A percentile compares a stretch with the other conserved stretches of the same genome.
Evolutionary conservation across 805 yeast genomes (phyloP).

Genomic region (Suhomyces vadensis): DNA sequence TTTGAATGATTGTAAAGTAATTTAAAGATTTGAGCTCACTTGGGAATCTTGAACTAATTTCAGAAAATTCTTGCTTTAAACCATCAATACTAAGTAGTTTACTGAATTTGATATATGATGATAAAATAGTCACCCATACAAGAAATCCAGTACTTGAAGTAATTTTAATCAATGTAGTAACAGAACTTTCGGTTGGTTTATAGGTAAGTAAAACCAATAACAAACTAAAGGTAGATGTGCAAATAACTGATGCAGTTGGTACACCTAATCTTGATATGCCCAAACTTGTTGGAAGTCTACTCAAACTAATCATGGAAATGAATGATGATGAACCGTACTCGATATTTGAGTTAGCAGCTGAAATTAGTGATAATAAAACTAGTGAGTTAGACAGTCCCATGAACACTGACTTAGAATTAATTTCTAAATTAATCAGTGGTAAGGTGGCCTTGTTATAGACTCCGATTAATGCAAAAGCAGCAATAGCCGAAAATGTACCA

Average conservation of each 20-base stretch:
- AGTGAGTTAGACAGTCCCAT: constrained; percentile 21
- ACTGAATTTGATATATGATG: constrained; percentile 19
- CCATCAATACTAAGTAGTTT: neutral
- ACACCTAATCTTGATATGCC: constrained; percentile 14
- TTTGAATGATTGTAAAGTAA: constrained; percentile 18
- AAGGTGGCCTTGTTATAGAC: constrained; percentile 8
- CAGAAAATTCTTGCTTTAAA: neutral
- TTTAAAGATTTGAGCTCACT: constrained; percentile 12
- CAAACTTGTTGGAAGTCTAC: constrained; percentile 8
- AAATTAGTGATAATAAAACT: constrained; percentile 21
- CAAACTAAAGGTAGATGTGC: constrained; percentile 23
- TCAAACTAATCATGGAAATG: constrained; percentile 17
- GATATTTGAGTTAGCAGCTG: constrained; percentile 30
- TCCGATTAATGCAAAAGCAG: neutral
- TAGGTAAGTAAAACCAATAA: constrained; percentile 19
- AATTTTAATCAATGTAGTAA: constrained; percentile 21
- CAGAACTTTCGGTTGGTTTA: constrained; percentile 17
- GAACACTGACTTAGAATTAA: constrained; percentile 12
- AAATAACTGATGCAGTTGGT: constrained; percentile 20
- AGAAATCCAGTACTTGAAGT: constrained; percentile 29
- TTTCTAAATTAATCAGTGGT: constrained; percentile 20
- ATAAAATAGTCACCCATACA: constrained; percentile 27
- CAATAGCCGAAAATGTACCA: neutral
- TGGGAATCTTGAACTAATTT: constrained; percentile 11
- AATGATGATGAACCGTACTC: constrained; percentile 20